Evolutionary conservation across 2,329 filamentous ascomycete genomes (phyloP), one percentile per base, ranked within the genome.

Genomic region (Monascus ruber): DNA sequence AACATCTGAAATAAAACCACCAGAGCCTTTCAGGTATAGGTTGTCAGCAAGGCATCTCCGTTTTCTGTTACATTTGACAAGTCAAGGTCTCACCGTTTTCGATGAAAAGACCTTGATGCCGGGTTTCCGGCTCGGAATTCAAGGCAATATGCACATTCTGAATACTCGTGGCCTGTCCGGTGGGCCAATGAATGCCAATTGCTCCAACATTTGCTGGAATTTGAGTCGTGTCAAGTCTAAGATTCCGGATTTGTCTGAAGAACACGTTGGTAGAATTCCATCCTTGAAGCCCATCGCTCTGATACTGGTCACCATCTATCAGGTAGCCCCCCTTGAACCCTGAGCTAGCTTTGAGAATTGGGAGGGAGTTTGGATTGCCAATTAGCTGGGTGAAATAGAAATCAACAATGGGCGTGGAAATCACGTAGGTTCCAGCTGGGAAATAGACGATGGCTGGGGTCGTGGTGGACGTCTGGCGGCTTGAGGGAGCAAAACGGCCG

Each of bases 371-470:
- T 2, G 76, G 71, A 43, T 80, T 75, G 32, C 76, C 76, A 40
- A 81, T 67, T 9, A 81, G 58, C 54, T 79, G 71, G 5, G 77
- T 81, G 43, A 74, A 73, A 56, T 80, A 82, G 49, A 76, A 79
- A 49, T 77, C 68, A 38, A 77, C 69, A 44, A 83, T 76, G 2
- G 73, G 65, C 0, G 62, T 59, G 33, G 68, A 76, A 41, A 79
- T 66, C 2, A 74, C 37, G 46, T 83, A 83, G 0, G 69, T 77
- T 33, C 76, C 76, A 10, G 67, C 64, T 3, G 71, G 73, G 47
- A 76, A 75, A 52, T 76, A 77, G n/a, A 77, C 66, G 24, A 74
- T 56, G 2, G 71, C 72, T 2, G 74, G 73, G 2, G 68, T 71
- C 1, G 60, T 70, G 0, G 74, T 75, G 4, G 67, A 59, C n/a